Percentiles rank a stretch among this genome's conserved stretches.
phyloP scores from a whole-genome alignment of 108 stramenopile genomes.

The Cyclostephanos tholiformis region DNA sequence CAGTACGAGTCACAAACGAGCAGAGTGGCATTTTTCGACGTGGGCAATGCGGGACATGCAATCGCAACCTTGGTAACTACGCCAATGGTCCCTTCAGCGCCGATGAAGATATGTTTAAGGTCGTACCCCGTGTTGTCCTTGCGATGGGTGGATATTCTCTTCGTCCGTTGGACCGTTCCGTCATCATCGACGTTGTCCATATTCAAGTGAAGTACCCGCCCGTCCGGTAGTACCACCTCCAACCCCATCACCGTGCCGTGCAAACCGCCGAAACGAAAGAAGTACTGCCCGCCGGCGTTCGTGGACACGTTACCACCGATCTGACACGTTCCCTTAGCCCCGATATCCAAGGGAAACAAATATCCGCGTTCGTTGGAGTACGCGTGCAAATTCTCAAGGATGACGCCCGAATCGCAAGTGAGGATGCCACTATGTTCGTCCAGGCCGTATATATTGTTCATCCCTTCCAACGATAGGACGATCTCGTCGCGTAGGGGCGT shows the following conservation, averaged over 20 bases:
- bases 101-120: constrained; percentile 94
- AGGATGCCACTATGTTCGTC: constrained; percentile 79
- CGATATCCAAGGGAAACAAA: constrained; percentile 92
- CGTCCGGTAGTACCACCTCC: constrained; percentile 90
- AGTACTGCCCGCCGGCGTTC: constrained; percentile 91
- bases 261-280: constrained; percentile 69
- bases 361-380: constrained; percentile 57
- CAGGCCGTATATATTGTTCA: constrained; percentile 71
- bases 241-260: constrained; percentile 93
- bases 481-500: constrained; percentile 81
- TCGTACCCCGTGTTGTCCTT: constrained; percentile 98
- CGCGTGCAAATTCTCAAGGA: constrained; percentile 84
- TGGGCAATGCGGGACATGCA: constrained; percentile 67
- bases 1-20: constrained; percentile 75
- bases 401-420: constrained; percentile 90
- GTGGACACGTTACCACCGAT: constrained; percentile 97
- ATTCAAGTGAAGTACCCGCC: constrained; percentile 74
- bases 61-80: constrained; percentile 88
- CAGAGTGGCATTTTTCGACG: constrained; percentile 73
- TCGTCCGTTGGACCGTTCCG: neutral
- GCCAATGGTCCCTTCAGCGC: constrained; percentile 96
- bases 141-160: constrained; percentile 46
- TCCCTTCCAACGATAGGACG: constrained; percentile 77
- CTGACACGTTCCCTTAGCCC: constrained; percentile 94
- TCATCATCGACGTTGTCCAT: constrained; percentile 15